Evolutionary conservation across 1,139 yeast species (phyloP).

Genomic region (Debaryomyces udenii): DNA sequence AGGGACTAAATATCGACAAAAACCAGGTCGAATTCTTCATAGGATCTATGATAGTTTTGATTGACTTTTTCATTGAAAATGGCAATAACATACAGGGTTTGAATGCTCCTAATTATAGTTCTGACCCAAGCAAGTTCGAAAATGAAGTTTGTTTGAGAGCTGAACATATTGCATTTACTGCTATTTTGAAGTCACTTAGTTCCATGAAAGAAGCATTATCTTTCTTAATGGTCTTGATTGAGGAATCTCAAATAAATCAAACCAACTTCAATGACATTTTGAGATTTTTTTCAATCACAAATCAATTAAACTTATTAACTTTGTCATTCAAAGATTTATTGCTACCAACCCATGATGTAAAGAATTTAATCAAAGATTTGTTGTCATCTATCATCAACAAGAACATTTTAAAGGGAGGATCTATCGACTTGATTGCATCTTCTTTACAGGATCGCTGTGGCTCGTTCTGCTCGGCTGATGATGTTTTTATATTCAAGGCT

Average conservation of each 20-base stretch:
- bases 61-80: conserved; percentile 59
- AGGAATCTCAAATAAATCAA: conserved; percentile 61
- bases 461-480: conserved; percentile 91
- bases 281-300: conserved; percentile 64
- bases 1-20: conserved; percentile 53
- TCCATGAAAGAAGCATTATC: conserved; percentile 90
- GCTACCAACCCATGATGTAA: conserved; percentile 62
- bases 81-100: conserved; percentile 69
- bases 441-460: conserved; percentile 93
- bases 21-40: conserved; percentile 64
- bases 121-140: conserved; percentile 51
- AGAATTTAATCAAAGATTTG: conserved; percentile 79
- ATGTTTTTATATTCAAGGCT: conserved; percentile 91
- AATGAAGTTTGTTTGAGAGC: conserved; percentile 82
- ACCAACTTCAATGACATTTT: conserved; percentile 62
- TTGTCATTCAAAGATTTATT: conserved; percentile 76
- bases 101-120: conserved; percentile 50
- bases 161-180: conserved; percentile 85
- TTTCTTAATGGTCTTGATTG: conserved; percentile 77
- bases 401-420: conserved; percentile 87
- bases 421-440: conserved; percentile 86
- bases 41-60: conserved; percentile 65
- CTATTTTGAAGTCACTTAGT: conserved; percentile 72
- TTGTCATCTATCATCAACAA: conserved; percentile 87
- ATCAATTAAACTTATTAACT: conserved; percentile 68